Base-by-base conservation (phyloP, 2,329 filamentous ascomycete genomes). In the Fusarium guadeloupense region DNA sequence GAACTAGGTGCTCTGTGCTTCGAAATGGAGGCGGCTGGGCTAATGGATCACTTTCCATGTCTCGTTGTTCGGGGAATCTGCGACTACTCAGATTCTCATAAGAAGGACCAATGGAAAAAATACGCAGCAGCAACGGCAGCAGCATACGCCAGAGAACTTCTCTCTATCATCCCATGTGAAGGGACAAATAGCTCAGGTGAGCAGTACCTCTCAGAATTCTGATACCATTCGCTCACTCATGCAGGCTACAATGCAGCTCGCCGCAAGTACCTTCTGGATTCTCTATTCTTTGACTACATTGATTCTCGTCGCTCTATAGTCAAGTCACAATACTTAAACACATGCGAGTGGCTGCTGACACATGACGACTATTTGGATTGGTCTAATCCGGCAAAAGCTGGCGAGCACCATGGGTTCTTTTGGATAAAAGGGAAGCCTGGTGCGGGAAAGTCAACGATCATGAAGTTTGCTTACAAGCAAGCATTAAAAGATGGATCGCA, bases 341-440 rank as follows among this genome's bases (percentile, higher is more conserved):
- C 64, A 9, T 69, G 62, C 34, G 19, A 50, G 23, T 69, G 66
- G 66, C 20, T 69, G 1, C 5, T 53, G 0, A 9, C 43, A 0
- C 28, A 34, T 4, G 1, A 13, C 0, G 21, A 56, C 2, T 69
- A 68, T 7, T 6, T 35, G 1, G 12, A 16, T 6, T 69, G 67
- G 62, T 9, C 55, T 2, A 10, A 62, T 14, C 23, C 34, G 4
- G 6, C 13, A 0, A 50, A 48, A 3, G 9, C 45, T 4, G 1
- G 10, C 0, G 10, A 59, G 6, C 64, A 66, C 19, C 40, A 50
- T 4, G 78, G 78, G 4, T 74, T 82, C 28, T 52, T 83, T 1
- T 82, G 79, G 80, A 78, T 83, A 26, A 76, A 76, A 40, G 80
- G 80, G 5, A 79, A 81, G 17, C 75, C 78, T 0, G 78, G 78